These are phyloP conservation scores for Silene coronaria DNA, from an alignment of 179 eudicot genomes.

Conservation along the genomic window DNA sequence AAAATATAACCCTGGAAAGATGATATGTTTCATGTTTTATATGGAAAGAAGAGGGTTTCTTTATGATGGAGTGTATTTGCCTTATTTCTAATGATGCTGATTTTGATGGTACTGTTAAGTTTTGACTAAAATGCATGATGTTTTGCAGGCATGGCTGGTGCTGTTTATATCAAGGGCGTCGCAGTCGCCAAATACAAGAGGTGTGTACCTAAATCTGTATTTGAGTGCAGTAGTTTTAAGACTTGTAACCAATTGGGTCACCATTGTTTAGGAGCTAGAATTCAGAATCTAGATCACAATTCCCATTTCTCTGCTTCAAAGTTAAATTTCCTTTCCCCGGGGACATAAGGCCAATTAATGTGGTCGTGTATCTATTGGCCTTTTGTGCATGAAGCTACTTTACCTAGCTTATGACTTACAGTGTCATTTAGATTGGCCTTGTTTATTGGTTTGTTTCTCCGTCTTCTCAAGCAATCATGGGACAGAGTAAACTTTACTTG, in stretches of 20 bases:
- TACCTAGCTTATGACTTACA: not conserved
- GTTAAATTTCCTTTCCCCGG: not conserved
- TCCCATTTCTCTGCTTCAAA: too few relatives aligned
- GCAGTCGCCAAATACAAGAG: slow-evolving; percentile 84
- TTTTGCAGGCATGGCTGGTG: slow-evolving; percentile 87
- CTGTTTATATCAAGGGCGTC: slow-evolving; percentile 87
- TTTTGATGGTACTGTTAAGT: too few relatives aligned
- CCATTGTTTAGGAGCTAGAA: not conserved
- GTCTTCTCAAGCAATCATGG: not conserved
- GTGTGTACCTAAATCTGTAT: slow-evolving; percentile 24
- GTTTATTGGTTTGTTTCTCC: not conserved
- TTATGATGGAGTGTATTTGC: too few relatives aligned
- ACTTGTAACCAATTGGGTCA: not conserved
- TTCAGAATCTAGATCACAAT: not conserved
- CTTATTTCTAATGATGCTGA: too few relatives aligned
- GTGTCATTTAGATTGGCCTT: not conserved
- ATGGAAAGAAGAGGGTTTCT: too few relatives aligned
- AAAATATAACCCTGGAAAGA: too few relatives aligned
- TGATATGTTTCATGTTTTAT: too few relatives aligned
- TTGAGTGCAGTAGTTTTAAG: not conserved
- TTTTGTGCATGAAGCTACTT: not conserved
- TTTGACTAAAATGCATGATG: not conserved
- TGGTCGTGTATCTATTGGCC: not conserved
- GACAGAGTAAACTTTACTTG: not conserved
- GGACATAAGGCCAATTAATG: not conserved